These are phyloP conservation scores for Entonaema liquescens DNA, from an alignment of 495 filamentous ascomycete species.

Conservation along the genomic window DNA sequence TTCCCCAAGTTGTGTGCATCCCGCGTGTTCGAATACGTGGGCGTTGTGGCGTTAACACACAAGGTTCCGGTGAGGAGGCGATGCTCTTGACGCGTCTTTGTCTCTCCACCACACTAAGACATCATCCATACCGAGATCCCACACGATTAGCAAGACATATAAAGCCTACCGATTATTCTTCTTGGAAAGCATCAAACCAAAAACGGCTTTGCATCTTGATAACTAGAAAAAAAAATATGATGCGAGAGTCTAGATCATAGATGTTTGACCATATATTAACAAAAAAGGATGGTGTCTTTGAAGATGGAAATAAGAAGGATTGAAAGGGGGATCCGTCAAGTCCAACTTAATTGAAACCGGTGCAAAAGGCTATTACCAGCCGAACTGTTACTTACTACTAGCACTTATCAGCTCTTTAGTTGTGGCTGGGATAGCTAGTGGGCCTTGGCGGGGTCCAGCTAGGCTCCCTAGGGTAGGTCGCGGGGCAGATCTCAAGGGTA, in stretches of 20 bases:
- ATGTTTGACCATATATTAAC: background rate
- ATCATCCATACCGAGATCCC: background rate
- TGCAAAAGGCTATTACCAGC: constrained; percentile 8
- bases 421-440: constrained; percentile 27
- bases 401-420: constrained; percentile 1
- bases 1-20: constrained; percentile 22
- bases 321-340: constrained; percentile 18
- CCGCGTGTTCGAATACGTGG: constrained; percentile 25
- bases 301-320: constrained; percentile 28
- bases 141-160: background rate
- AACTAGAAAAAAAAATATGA: background rate
- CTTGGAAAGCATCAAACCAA: background rate
- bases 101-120: background rate
- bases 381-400: background rate
- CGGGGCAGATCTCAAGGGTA: constrained; percentile 15
- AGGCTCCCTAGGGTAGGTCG: constrained; percentile 21
- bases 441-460: constrained; percentile 22
- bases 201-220: background rate
- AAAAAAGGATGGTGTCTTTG: background rate
- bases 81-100: constrained; percentile 36
- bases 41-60: constrained; percentile 29
- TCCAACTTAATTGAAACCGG: constrained; percentile 1
- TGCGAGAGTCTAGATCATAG: background rate
- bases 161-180: background rate
- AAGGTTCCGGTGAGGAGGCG: constrained; percentile 16